These are phyloP conservation scores for Endotrypanum monterogeii DNA, from an alignment of 208 protist genomes.

Conservation along the genomic window DNA sequence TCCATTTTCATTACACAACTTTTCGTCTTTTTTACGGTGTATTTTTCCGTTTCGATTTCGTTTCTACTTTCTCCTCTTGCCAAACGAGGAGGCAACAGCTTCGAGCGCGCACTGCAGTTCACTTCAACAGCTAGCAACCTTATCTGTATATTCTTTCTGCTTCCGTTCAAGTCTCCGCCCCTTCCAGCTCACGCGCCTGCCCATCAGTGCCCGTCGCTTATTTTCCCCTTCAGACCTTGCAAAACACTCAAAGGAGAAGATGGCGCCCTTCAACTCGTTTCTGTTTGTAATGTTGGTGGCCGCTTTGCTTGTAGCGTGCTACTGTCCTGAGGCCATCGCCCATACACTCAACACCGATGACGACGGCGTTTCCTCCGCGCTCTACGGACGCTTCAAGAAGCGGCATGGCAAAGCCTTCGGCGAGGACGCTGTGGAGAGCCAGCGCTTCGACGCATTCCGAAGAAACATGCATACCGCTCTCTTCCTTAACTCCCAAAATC, in stretches of 20 bases:
- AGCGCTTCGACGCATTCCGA: constrained; percentile 57
- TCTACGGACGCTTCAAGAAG: constrained; percentile 76
- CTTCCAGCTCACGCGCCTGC: background rate
- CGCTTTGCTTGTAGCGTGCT: constrained; percentile 16
- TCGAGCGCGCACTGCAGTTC: too few species aligned
- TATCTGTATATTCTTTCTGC: too few species aligned
- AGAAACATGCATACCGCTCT: constrained; percentile 54
- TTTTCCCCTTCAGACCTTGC: background rate
- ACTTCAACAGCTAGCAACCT: too few species aligned
- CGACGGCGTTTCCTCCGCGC: constrained; percentile 16
- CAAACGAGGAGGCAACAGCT: too few species aligned
- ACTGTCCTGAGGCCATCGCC: constrained; percentile 5
- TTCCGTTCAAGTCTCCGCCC: background rate
- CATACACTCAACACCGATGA: background rate
- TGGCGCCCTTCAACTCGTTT: constrained; percentile 24
- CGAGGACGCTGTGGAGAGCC: constrained; percentile 45
- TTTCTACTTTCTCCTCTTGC: too few species aligned
- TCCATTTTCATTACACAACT: too few species aligned
- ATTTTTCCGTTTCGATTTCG: too few species aligned
- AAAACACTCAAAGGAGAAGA: constrained; percentile 1
- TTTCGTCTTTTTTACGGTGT: too few species aligned
- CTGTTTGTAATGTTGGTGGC: constrained; percentile 21
- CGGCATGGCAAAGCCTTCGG: constrained; percentile 68
- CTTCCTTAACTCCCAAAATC: constrained; percentile 46
- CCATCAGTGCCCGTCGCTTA: background rate